A percentile compares a stretch with the other conserved stretches of the same genome.
phyloP scores from a whole-genome alignment of 2,329 filamentous ascomycete species.

The Calcarisporium arbuscula region DNA sequence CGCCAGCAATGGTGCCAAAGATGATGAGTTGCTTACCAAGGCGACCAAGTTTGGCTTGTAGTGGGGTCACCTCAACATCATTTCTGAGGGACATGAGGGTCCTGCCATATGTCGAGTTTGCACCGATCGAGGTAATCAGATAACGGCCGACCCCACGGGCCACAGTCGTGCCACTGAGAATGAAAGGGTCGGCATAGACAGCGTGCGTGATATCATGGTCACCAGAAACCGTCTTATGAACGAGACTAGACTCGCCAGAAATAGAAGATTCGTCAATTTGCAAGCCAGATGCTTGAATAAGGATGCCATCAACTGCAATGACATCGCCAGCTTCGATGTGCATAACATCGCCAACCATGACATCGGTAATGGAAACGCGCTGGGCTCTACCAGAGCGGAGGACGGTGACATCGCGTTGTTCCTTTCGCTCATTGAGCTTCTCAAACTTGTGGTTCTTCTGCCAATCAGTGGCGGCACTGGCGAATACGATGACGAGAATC shows the following conservation, averaged over 20 bases:
- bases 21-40: constrained; percentile 67
- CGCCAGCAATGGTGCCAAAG: constrained; percentile 32
- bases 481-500: constrained; percentile 68
- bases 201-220: constrained; percentile 54
- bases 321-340: constrained; percentile 67
- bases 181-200: constrained; percentile 62
- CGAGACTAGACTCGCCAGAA: constrained; percentile 68
- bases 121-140: constrained; percentile 66
- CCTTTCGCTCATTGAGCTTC: constrained; percentile 74
- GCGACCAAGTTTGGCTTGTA: constrained; percentile 71
- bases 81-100: constrained; percentile 73
- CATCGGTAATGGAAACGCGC: constrained; percentile 63
- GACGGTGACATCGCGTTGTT: constrained; percentile 67
- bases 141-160: constrained; percentile 71
- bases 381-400: constrained; percentile 66
- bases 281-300: constrained; percentile 47
- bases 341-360: constrained; percentile 69
- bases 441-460: constrained; percentile 78
- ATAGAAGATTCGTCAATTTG: constrained; percentile 70
- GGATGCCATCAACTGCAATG: constrained; percentile 63
- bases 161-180: constrained; percentile 72
- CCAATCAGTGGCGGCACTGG: constrained; percentile 75
- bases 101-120: constrained; percentile 69
- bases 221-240: constrained; percentile 56
- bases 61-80: constrained; percentile 68